These are phyloP conservation scores for Trichoderma sp. DNA, from an alignment of 2,329 filamentous ascomycete species.

Conservation along the genomic window DNA sequence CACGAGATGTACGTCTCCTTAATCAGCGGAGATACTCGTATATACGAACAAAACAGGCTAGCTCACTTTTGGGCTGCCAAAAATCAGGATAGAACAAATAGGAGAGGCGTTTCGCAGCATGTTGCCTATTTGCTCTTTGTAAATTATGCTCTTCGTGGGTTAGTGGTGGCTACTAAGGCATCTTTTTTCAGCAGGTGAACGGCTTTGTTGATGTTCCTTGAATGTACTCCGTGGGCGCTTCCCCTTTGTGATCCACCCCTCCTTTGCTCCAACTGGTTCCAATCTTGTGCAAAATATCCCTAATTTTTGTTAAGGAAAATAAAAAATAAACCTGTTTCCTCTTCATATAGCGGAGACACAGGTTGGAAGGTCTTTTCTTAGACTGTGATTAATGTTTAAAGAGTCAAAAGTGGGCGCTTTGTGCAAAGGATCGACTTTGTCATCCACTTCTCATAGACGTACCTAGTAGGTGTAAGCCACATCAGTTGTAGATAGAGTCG, in stretches of 20 bases:
- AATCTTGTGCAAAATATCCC: background rate
- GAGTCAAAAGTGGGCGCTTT: background rate
- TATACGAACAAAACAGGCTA: background rate
- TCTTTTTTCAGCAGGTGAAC: background rate
- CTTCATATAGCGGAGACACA: background rate
- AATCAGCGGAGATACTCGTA: background rate
- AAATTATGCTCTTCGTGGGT: background rate
- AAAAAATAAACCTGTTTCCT: background rate
- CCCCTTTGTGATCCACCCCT: background rate
- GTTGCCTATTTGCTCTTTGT: background rate
- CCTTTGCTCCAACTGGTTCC: background rate
- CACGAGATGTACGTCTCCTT: conserved; percentile 3
- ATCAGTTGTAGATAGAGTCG: background rate
- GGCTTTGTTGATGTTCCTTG: background rate
- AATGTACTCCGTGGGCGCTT: background rate
- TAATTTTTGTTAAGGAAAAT: background rate
- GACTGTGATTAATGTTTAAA: background rate
- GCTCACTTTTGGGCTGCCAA: background rate
- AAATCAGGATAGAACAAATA: background rate
- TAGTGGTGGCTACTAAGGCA: background rate
- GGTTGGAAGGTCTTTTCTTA: background rate
- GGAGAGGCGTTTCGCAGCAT: background rate
- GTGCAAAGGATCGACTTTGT: background rate
- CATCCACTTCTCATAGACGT: background rate
- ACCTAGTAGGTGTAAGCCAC: background rate